phyloP scores from a whole-genome alignment of 2,329 filamentous ascomycete species.

The Monilinia polystroma region DNA sequence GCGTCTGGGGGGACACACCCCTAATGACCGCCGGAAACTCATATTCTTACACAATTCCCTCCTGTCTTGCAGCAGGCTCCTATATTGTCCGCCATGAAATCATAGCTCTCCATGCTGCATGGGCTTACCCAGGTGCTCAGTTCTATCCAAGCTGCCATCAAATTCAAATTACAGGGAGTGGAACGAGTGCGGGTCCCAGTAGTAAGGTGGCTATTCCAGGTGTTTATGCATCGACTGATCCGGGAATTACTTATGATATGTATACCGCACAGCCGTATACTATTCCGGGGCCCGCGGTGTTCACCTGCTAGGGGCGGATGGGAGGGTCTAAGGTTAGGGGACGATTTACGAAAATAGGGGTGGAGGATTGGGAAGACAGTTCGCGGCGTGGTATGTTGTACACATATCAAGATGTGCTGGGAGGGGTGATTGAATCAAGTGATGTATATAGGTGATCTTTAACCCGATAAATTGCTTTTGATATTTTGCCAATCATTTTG shows the following conservation, averaged over 20 bases:
- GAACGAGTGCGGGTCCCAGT: conserved; percentile 44
- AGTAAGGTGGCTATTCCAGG: conserved; percentile 48
- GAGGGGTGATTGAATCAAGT: accelerated
- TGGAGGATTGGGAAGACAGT: no score
- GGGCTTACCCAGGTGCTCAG: conserved; percentile 35
- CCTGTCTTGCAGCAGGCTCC: conserved; percentile 52
- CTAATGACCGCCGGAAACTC: conserved; percentile 43
- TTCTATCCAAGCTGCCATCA: conserved; percentile 42
- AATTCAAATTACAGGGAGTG: conserved; percentile 48
- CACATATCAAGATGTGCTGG: not conserved
- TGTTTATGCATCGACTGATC: conserved; percentile 48
- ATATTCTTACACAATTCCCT: conserved; percentile 51
- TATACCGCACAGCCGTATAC: conserved; percentile 47
- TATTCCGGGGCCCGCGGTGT: conserved; percentile 44
- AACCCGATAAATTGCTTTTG: not conserved
- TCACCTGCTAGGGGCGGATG: conserved; percentile 31
- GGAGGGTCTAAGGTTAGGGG: no score
- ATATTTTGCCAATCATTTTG: no score
- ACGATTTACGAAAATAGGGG: not conserved
- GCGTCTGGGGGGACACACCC: conserved; percentile 35
- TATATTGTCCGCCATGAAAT: conserved; percentile 57
- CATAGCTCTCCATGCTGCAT: conserved; percentile 49
- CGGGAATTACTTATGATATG: conserved; percentile 41
- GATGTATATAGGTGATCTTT: not conserved
- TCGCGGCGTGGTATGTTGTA: not conserved